A percentile compares a stretch with the other conserved stretches of the same genome.
Evolutionary conservation across 202 grass and related monocot genomes (phyloP).

Genomic region (Panicum hallii): DNA sequence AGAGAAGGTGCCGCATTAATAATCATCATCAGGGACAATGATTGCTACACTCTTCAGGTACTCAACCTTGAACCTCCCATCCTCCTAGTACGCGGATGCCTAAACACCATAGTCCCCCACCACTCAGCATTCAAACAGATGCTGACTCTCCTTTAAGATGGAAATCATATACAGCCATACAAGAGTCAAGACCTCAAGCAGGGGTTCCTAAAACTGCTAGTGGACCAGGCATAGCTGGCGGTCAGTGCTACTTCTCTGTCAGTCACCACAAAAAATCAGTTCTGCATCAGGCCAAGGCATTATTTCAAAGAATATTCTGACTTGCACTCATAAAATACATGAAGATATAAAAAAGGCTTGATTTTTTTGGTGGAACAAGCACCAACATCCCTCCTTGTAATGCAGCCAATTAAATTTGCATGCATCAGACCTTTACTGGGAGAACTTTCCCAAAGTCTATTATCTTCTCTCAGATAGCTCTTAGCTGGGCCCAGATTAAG

Average conservation of each 20-base stretch:
- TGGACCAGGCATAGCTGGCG: slow-evolving; percentile 26
- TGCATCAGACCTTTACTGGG: not conserved
- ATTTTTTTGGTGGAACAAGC: slow-evolving; percentile 6
- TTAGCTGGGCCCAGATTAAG: not conserved
- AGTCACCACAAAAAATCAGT: slow-evolving; percentile 40
- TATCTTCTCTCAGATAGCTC: not conserved
- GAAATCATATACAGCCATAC: slow-evolving; percentile 7
- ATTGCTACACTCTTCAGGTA: slow-evolving; percentile 16
- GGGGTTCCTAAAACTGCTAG: slow-evolving; percentile 14
- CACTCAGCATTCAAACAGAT: slow-evolving; percentile 32
- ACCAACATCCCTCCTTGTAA: slow-evolving; percentile 22
- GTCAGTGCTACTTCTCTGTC: slow-evolving; percentile 41
- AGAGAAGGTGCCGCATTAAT: slow-evolving; percentile 6
- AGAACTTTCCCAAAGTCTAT: not conserved
- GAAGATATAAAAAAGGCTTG: not conserved
- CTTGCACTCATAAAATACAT: slow-evolving; percentile 25
- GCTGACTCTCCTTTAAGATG: slow-evolving; percentile 3
- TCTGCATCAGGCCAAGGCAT: not conserved
- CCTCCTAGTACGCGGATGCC: slow-evolving; percentile 4
- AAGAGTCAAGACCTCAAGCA: not conserved
- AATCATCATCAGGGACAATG: not conserved
- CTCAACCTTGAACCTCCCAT: not conserved
- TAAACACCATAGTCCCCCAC: not conserved
- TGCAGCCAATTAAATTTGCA: not conserved
- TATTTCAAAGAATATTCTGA: slow-evolving; percentile 43